phyloP scores from a whole-genome alignment of 2,329 filamentous ascomycete genomes.

The Thielaviopsis euricoi region DNA sequence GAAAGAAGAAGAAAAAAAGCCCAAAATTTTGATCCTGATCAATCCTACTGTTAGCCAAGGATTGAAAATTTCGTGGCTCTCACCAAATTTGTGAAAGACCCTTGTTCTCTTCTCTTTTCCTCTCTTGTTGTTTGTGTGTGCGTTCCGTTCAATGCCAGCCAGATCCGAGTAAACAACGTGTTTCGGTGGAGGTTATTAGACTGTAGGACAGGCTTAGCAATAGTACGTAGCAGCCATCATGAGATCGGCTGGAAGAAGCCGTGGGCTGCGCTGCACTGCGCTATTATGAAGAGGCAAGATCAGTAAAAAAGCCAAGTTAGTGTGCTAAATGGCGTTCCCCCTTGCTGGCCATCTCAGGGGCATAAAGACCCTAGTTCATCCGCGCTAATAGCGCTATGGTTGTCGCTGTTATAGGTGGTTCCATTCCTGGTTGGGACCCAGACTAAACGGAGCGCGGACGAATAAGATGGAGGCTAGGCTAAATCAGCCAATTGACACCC shows the following conservation, averaged over 20 bases:
- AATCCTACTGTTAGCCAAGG: background rate
- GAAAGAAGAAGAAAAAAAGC: background rate
- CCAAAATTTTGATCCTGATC: background rate
- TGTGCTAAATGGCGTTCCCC: background rate
- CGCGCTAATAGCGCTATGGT: too few species aligned
- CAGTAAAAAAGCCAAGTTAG: background rate
- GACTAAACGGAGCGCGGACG: too few species aligned
- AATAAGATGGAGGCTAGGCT: background rate
- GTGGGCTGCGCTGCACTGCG: too few species aligned
- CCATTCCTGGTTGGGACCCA: too few species aligned
- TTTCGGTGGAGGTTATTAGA: too few species aligned
- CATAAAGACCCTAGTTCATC: background rate
- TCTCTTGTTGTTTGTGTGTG: background rate
- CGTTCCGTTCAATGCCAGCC: too few species aligned
- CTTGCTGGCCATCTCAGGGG: background rate
- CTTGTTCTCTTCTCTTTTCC: background rate
- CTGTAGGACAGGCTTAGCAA: too few species aligned
- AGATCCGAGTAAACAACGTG: background rate
- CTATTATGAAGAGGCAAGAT: background rate
- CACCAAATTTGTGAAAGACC: background rate
- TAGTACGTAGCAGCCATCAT: too few species aligned
- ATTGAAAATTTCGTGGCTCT: background rate
- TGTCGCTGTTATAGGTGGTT: too few species aligned
- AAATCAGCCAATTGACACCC: background rate
- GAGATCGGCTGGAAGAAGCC: too few species aligned